These are phyloP conservation scores for Daedaleopsis sinensis DNA, from an alignment of 768 basidiomycete species.

Conservation along the genomic window DNA sequence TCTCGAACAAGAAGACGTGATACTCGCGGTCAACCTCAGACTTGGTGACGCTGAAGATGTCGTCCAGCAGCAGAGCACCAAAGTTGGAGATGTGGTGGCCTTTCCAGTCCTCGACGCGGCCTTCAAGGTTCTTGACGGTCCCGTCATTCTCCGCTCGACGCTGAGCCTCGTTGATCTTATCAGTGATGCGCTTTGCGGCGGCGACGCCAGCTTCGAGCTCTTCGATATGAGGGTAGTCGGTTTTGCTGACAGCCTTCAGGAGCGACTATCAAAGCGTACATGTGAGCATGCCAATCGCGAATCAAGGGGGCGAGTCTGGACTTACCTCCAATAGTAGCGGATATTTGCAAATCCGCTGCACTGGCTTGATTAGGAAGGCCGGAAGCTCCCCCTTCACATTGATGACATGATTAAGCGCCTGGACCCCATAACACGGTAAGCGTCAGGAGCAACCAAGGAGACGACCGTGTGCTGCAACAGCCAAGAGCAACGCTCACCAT, in stretches of 20 bases:
- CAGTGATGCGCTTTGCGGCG: constrained; percentile 90
- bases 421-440: constrained; percentile 22
- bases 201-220: constrained; percentile 85
- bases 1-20: constrained; percentile 98
- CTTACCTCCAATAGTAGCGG: constrained; percentile 87
- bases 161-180: constrained; percentile 94
- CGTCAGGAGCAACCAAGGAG: constrained; percentile 11
- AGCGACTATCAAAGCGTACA: constrained; percentile 53
- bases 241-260: constrained; percentile 66
- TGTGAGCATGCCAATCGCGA: constrained; percentile 9
- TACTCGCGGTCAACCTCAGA: constrained; percentile 97
- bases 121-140: constrained; percentile 84
- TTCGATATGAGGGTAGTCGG: constrained; percentile 69
- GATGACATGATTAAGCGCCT: constrained; percentile 84
- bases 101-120: constrained; percentile 97
- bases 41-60: constrained; percentile 95
- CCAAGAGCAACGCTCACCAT: constrained; percentile 48
- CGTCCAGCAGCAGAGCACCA: constrained; percentile 91
- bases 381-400: constrained; percentile 91
- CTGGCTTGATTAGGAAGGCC: constrained; percentile 97
- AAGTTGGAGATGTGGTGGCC: constrained; percentile 95
- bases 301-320: constrained; percentile 11
- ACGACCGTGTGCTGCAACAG: constrained; percentile 10
- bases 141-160: constrained; percentile 89
- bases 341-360: constrained; percentile 98